phyloP scores from a whole-genome alignment of 2,329 filamentous ascomycete genomes.

The Ceratocystis alfenasii region DNA sequence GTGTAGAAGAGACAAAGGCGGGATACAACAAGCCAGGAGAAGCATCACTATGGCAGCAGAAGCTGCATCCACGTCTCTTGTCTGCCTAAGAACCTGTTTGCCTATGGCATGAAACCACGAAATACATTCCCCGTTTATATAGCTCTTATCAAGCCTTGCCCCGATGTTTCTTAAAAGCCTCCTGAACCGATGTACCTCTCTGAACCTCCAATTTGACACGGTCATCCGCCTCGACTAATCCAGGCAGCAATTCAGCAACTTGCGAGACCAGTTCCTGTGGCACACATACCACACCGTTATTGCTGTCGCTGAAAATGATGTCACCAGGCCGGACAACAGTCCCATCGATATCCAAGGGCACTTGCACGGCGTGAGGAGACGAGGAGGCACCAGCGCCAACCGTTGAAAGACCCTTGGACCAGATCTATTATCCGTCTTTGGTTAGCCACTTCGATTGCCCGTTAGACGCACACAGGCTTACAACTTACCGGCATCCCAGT shows the following conservation, averaged over 20 bases:
- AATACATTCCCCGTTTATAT: background rate
- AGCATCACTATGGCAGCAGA: background rate
- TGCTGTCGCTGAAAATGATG: constrained; percentile 55
- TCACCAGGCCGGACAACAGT: constrained; percentile 44
- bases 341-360: constrained; percentile 35
- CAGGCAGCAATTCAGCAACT: constrained; percentile 49
- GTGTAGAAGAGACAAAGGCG: no score
- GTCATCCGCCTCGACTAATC: constrained; percentile 40
- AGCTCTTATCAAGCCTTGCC: constrained; percentile 27
- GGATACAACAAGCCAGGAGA: background rate
- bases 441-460: no score
- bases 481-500: constrained; percentile 43
- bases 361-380: constrained; percentile 42
- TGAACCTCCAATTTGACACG: constrained; percentile 54
- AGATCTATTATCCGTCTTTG: constrained; percentile 34
- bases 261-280: constrained; percentile 47
- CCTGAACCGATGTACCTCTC: constrained; percentile 48
- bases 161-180: constrained; percentile 52
- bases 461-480: no score
- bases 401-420: constrained; percentile 44
- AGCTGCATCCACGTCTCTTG: background rate
- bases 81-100: background rate
- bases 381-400: constrained; percentile 46
- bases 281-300: constrained; percentile 59
- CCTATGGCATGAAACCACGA: background rate